phyloP scores from a whole-genome alignment of 352 stramenopile genomes.

The Phytophthora capsici region DNA sequence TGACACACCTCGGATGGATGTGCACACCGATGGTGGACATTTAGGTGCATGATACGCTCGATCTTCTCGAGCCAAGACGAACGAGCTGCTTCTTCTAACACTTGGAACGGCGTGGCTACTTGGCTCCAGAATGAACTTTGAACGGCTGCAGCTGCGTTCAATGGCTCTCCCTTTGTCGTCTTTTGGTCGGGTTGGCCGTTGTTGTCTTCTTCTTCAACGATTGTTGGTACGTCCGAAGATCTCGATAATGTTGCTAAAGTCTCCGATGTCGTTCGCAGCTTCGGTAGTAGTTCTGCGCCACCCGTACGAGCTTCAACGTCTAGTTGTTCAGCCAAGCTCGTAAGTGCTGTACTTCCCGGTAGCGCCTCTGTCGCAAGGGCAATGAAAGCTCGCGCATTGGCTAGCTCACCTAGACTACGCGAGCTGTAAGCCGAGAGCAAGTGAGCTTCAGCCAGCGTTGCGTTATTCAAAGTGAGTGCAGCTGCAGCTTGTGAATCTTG shows the following conservation, averaged over 20 bases:
- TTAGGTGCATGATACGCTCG: conserved; percentile 61
- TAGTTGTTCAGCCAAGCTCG: conserved; percentile 43
- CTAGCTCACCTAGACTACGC: conserved; percentile 46
- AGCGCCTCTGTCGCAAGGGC: conserved; percentile 33
- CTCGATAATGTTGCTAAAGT: conserved; percentile 7
- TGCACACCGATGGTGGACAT: conserved; percentile 62
- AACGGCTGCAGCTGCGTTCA: not conserved
- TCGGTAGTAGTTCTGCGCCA: conserved; percentile 14
- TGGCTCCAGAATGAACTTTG: conserved; percentile 31
- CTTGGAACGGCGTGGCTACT: conserved; percentile 24
- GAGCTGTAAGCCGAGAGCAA: conserved; percentile 49
- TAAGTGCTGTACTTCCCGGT: conserved; percentile 30
- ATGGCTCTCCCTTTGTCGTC: not conserved
- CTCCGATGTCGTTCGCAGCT: conserved; percentile 22
- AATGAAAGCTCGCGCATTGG: conserved; percentile 36
- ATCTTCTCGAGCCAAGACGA: conserved; percentile 46
- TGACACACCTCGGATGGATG: conserved; percentile 32
- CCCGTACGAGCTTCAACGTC: conserved; percentile 32
- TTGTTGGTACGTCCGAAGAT: too few species aligned
- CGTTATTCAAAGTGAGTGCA: conserved; percentile 28
- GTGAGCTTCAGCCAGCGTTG: conserved; percentile 34
- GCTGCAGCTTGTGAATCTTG: conserved; percentile 45
- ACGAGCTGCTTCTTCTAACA: conserved; percentile 32
- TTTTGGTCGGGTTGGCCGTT: conserved; percentile 32
- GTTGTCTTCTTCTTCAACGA: conserved; percentile 29